Conservation (phyloP, 225 moss, liverwort and hornwort genomes). For the Polytrichum formosum region DNA sequence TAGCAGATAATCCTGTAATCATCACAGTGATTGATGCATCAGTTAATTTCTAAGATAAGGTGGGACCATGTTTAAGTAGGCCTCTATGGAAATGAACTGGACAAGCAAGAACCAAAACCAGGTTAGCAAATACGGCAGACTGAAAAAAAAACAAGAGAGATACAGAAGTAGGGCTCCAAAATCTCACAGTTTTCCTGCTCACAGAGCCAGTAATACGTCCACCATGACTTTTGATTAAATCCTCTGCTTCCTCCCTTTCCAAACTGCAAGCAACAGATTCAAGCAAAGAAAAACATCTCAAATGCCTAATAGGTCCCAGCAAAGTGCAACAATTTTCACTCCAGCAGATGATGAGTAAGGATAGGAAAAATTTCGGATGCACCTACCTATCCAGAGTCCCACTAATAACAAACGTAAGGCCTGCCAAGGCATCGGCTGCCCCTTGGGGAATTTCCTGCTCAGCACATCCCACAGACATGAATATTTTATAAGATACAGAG, state of each 20-base stretch:
- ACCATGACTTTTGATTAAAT: conserved; percentile 83
- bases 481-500: background rate
- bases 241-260: conserved; percentile 96
- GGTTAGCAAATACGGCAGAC: no score
- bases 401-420: conserved; percentile 83
- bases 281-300: background rate
- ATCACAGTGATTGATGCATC: background rate
- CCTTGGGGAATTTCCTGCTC: conserved; percentile 93
- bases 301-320: background rate
- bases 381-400: conserved; percentile 93
- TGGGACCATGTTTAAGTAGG: no score
- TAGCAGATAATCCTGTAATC: conserved; percentile 70
- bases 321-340: conserved; percentile 3
- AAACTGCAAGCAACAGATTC: conserved; percentile 46
- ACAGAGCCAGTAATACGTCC: conserved; percentile 88
- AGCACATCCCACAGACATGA: conserved; percentile 12
- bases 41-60: background rate
- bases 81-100: background rate
- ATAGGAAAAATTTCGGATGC: background rate
- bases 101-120: background rate
- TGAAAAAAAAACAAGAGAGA: no score
- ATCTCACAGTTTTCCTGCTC: conserved; percentile 88
- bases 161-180: no score
- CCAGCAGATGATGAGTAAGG: conserved; percentile 1
- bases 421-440: conserved; percentile 74